Conservation (phyloP, 1,139 yeast genomes). For the Debaryomyces nepalensis region DNA sequence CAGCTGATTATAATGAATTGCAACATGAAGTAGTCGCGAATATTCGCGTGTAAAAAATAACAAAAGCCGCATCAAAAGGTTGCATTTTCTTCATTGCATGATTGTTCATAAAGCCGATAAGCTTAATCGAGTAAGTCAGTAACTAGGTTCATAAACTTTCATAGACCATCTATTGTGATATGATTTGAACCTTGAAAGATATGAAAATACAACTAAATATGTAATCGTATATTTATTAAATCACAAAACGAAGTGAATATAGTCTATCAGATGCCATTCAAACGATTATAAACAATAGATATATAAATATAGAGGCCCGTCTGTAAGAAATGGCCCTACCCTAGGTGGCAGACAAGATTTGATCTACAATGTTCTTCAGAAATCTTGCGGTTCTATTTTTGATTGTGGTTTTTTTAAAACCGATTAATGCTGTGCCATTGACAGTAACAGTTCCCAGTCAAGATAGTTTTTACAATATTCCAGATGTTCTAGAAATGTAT, state of each 20-base stretch:
- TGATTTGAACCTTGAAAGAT: too few relatives aligned
- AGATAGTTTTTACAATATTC: constrained; percentile 30
- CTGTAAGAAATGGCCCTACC: background rate
- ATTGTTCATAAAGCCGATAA: too few relatives aligned
- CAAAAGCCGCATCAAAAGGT: too few relatives aligned
- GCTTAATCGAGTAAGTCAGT: background rate
- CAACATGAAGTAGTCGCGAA: too few relatives aligned
- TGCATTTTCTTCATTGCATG: too few relatives aligned
- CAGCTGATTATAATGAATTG: too few relatives aligned
- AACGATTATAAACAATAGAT: background rate
- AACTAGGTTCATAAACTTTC: background rate
- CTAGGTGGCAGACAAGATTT: background rate
- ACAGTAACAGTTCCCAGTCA: constrained; percentile 15
- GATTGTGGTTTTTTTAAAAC: background rate
- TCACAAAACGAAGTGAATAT: too few relatives aligned
- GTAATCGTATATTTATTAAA: too few relatives aligned
- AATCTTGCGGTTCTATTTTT: background rate
- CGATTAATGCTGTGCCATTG: background rate
- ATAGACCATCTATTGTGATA: background rate
- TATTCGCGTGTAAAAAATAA: too few relatives aligned
- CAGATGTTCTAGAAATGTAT: constrained; percentile 25
- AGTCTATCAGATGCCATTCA: too few relatives aligned
- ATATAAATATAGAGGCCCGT: too few relatives aligned
- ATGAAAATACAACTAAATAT: too few relatives aligned
- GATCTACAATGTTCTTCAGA: background rate